Conservation (phyloP, 768 basidiomycete species). For the Ephemerocybe angulata region DNA sequence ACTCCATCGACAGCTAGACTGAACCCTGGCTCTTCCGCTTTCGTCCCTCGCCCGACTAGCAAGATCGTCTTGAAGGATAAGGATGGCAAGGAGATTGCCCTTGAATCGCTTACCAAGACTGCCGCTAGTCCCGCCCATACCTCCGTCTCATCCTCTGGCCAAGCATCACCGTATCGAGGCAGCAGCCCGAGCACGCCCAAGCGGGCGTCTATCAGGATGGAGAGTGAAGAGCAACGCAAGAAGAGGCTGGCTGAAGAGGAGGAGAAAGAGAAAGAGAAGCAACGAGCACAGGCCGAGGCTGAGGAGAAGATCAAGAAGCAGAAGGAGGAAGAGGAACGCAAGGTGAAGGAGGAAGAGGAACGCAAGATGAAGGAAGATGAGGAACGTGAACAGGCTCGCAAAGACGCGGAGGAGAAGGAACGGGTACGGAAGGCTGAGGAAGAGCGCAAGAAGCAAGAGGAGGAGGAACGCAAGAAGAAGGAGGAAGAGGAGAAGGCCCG, state of each 20-base stretch:
- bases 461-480: constrained; percentile 35
- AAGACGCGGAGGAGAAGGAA: constrained; percentile 28
- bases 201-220: constrained; percentile 53
- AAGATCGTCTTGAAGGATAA: constrained; percentile 59
- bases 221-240: constrained; percentile 49
- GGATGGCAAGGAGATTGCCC: constrained; percentile 61
- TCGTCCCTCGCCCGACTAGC: constrained; percentile 52
- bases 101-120: constrained; percentile 51
- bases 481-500: constrained; percentile 47
- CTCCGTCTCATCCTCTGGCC: constrained; percentile 30
- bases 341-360: constrained; percentile 38
- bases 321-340: constrained; percentile 41
- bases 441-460: constrained; percentile 29
- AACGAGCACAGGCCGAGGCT: constrained; percentile 38
- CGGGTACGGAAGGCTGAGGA: constrained; percentile 30
- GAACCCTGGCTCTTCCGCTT: constrained; percentile 61
- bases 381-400: constrained; percentile 20
- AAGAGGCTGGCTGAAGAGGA: constrained; percentile 46
- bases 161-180: constrained; percentile 30
- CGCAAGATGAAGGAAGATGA: constrained; percentile 22
- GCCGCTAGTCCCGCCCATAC: constrained; percentile 38
- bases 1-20: constrained; percentile 62
- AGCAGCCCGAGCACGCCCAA: constrained; percentile 38
- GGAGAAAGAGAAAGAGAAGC: constrained; percentile 38
- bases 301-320: constrained; percentile 40